Evolutionary conservation across 345 rosid genomes (phyloP), one percentile per base, ranked within the genome.

Genomic region (Murraya koenigii): DNA sequence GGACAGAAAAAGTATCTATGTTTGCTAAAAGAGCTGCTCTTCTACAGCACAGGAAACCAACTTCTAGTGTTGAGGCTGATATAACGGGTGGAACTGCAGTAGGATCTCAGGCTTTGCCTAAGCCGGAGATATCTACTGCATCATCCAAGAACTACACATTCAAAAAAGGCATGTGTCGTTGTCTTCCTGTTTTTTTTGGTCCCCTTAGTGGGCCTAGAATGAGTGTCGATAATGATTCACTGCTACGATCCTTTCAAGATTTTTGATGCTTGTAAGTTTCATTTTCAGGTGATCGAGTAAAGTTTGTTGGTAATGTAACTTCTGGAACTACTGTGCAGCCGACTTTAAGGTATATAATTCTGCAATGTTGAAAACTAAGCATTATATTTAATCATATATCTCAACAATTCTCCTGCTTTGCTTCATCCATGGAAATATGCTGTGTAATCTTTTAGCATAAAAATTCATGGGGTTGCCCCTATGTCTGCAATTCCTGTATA

Each of bases 1-100:
- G 88, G 83, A 84, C 92, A 55, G 98, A 97, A 80, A 94, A 89
- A 80, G 81, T 84, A 35, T 84, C 91, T 59, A 80, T 85, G 69
- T 88, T 89, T 82, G 87, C 94, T 39, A 97, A 93, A 82, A 80
- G 93, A 69, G 86, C 91, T 69, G 82, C 82, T 78, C 82, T 86
- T 61, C 77, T 86, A 81, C 97, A 88, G 47, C 91, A 89, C 66
- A 94, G 87, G 87, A 91, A 88, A 80, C 95, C 97, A 77, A 87
- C 94, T 80, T 97, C 98, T 59, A 97, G 98, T 78, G 97, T 92
- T 35, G 98, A 97, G 74, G 98, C 97, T 77, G 97, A 90, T 81
- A 94, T 94, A 62, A 91, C 91, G 19, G 97, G 99, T 77, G 94
- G 97, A 64, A 92, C 97, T 55, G 77, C 91, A 61, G 39, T 89